Base-by-base conservation (phyloP, 495 filamentous ascomycete genomes). In the Talaromyces borbonicus region DNA sequence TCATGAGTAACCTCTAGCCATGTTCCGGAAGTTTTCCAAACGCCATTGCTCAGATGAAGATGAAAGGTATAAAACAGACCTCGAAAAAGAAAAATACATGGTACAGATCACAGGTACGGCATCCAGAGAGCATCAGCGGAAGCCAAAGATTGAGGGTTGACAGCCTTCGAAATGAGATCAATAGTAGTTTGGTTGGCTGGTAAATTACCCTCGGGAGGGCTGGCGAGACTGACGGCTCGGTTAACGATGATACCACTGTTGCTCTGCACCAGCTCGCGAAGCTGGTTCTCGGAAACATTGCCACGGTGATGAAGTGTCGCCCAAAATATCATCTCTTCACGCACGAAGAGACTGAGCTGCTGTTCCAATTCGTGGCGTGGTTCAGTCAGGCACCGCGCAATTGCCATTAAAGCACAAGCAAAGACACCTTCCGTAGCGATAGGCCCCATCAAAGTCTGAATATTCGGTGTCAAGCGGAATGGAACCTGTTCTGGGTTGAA, bases 241-340 rank as follows among this genome's bases (percentile, higher is more conserved):
- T 90, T 95, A 33, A 95, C 88, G 38, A 97, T 85, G 51, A 85
- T 70, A 30, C 95, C 89, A 52, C 82, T 85, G 63, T 97, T 99
- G 24, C 72, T 69, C 65, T 89, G 83, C 12, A 97, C 93, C 50
- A 83, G 77, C 24, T 96, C 88, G 31, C 93, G 77, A 37, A 99
- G 69, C 60, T 85, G 80, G 7, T 66, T 72, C 32, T 90, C 84
- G 18, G 72, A 74, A 40, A 87, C 70, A 11, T 52, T 53, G n/a
- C 66, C 64, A 20, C 87, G 79, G 58, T 94, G 86, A 45, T 84
- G 81, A 46, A 77, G 79, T 7, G 87, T 95, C 53, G 85, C 87
- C 92, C 92, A 97, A 66, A 90, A 95, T 56, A 89, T 88, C 80
- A 97, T 93, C 62, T 99, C 93, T 54, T 99, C 93, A 18, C 90